phyloP scores from a whole-genome alignment of 495 filamentous ascomycete species.

The Astrothelium subdiscretum region DNA sequence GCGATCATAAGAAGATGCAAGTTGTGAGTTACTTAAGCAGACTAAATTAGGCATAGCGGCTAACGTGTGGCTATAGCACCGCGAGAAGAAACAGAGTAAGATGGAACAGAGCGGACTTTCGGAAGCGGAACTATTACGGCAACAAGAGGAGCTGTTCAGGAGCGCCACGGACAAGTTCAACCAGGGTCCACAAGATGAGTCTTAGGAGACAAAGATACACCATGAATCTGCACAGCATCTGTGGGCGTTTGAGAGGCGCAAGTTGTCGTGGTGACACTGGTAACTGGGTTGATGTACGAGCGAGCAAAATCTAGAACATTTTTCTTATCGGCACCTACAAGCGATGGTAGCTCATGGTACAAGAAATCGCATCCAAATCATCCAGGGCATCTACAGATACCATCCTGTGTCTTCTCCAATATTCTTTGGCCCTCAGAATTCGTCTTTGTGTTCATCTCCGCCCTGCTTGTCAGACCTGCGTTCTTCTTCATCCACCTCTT shows the following conservation, averaged over 20 bases:
- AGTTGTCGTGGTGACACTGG: background rate
- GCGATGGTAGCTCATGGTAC: too few relatives aligned
- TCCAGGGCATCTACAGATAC: too few relatives aligned
- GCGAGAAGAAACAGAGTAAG: slow-evolving; percentile 95
- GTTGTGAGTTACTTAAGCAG: slow-evolving; percentile 49
- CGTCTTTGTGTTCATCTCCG: too few relatives aligned
- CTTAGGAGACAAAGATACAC: too few relatives aligned
- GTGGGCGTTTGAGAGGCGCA: background rate
- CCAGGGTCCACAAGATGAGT: background rate
- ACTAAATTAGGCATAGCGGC: background rate
- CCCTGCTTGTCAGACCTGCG: too few relatives aligned
- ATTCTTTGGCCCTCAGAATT: too few relatives aligned
- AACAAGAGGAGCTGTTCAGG: slow-evolving; percentile 85
- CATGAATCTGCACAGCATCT: background rate
- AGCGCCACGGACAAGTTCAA: slow-evolving; percentile 69
- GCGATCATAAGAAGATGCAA: slow-evolving; percentile 82
- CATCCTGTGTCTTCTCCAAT: too few relatives aligned
- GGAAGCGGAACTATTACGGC: slow-evolving; percentile 73
- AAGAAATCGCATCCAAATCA: too few relatives aligned
- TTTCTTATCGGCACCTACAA: too few relatives aligned
- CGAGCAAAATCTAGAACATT: too few relatives aligned
- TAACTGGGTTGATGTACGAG: too few relatives aligned
- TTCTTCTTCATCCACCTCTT: too few relatives aligned
- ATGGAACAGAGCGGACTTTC: slow-evolving; percentile 86
- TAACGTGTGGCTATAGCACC: slow-evolving; percentile 44